Base-by-base conservation (phyloP, 768 basidiomycete species). In the Chiua virens region DNA sequence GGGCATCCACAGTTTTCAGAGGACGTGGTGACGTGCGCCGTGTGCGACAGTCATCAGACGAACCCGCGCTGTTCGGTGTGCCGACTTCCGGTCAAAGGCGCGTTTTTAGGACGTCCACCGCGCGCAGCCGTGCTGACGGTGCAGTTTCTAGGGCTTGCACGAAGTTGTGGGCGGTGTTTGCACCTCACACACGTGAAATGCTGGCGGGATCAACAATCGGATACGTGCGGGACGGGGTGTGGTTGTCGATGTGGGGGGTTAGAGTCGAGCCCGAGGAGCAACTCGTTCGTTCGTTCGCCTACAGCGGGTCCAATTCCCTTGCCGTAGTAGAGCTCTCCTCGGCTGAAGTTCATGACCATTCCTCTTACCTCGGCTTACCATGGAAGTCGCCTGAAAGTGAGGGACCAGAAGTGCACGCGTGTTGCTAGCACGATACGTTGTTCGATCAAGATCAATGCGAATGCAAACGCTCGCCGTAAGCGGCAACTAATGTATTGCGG, bases 71-170 rank as follows among this genome's bases (percentile, higher is more conserved):
- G 90, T 62, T 80, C 87, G 0, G 77, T 92, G 17, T 92, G 90
- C 64, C 78, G 88, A 42, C 77, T 92, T 27, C 85, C 87, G 7
- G 82, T 86, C 50, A 87, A 82, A 77, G 87, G 90, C 82, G 55
- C 10, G 75, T 64, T 1, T 6, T 25, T 3, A 18, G 4, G 30
- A 14, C 13, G 11, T 30, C 2, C 3, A 3, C 21, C 27, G n/a
- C n/a, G 32, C 45, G 37, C 20, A 13, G 8, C 40, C 23, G 28
- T 36, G 40, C 22, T 6, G 42, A 49, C 40, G n/a, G n/a, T 22
- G 18, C 14, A 18, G 1, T 42, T 14, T 20, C 8, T 44, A 87
- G 87, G 86, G 22, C 74, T 88, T 13, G 82, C 84, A 7, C 72
- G 76, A 45, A 82, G 75, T 39, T 89, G 87, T 59, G 60, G 81